Base-by-base conservation (phyloP, 495 filamentous ascomycete species). In the Trichocladium uniseriatum region DNA sequence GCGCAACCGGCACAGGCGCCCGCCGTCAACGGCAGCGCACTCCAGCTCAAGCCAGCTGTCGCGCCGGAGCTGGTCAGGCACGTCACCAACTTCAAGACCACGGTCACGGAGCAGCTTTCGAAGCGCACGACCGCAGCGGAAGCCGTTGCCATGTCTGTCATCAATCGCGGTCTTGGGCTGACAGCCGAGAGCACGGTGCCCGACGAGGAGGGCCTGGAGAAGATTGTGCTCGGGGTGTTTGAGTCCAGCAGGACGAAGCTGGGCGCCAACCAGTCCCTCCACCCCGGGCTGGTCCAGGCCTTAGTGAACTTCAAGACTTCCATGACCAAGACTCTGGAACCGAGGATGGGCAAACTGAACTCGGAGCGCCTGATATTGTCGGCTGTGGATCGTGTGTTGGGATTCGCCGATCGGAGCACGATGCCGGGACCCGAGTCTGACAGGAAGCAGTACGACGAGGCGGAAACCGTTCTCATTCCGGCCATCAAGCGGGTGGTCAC, bases 341-440 rank as follows among this genome's bases (percentile, higher is more conserved):
- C 49, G 0, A 60, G 54, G 18, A 53, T 67, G 37, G 59, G 56
- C 9, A 36, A 38, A 34, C 46, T 52, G 16, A 59, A 62, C 39
- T 47, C 62, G 7, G 64, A 67, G 48, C 55, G 52, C 39, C 38
- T 69, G 54, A 52, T 67, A 4, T 37, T 69, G 27, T 67, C 64
- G 6, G 64, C 66, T 6, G 55, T 67, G n/a, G 59, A 66, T 27
- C 62, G 64, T 2, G 62, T 61, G n/a, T 49, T 69, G 16, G 66
- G 66, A 13, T 62, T 69, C 31, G 35, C 54, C 0, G 60, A 69
- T 29, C 47, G 52, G 21, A 67, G 57, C 43, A 61, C 51, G 5
- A 59, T 60, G 52, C 50, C 51, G 14, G 59, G 50, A 16, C 46
- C 43, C 39, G 59, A 60, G 21, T 22, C 50, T 0, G 53, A 62